Evolutionary conservation across 163 green algal species (phyloP), one percentile per base, ranked within the genome.

Genomic region (Volvox carteri): DNA sequence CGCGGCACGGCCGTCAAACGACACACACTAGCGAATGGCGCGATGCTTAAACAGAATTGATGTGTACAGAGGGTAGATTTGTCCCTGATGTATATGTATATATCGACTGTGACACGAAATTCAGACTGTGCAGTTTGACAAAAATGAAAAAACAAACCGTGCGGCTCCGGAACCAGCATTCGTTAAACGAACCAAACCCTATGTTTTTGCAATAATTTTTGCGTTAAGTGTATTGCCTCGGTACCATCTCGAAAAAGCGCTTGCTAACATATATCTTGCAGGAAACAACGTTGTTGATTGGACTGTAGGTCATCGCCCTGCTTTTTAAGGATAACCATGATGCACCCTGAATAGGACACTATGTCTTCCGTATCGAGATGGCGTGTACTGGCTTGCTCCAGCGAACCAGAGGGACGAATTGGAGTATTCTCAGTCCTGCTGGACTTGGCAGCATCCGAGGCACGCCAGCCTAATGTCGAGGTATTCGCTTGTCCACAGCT

Each of bases 391-490:
- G 79, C 79, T 30, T 86, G 79, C 62, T 56, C 52, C 14, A 5
- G 3, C 21, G 56, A 54, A 23, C 37, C 37, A 35, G 39, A 21
- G 41, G 23, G 78, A 86, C 44, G 52, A 8, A 25, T 73, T 6
- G 56, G 33, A 19, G 56, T 70, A 7, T 72, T 77, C 42, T 67
- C 62, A 2, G 78, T 42, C 3, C 7, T 86, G 5, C 44, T 78
- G 62, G 79, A 86, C 60, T 39, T 86, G 62, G 60, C 79, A 14
- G 21, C 9, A 18, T 60, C 79, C 16, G 79, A 86, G 37, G 67
- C 30, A 2, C 62, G 50, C 23, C 60, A n/a, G 3, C 21, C 42
- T 0, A 86, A 68, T 50, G 62, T 50, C 16, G 60, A 86, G 79
- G 79, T 86, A 67, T 37, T 25, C 21, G 5, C 21, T 77, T 30